A percentile compares a stretch with the other conserved stretches of the same genome.
These are phyloP conservation scores for Didymella keratinophila DNA, from an alignment of 2,329 filamentous ascomycete genomes.

Conservation along the genomic window DNA sequence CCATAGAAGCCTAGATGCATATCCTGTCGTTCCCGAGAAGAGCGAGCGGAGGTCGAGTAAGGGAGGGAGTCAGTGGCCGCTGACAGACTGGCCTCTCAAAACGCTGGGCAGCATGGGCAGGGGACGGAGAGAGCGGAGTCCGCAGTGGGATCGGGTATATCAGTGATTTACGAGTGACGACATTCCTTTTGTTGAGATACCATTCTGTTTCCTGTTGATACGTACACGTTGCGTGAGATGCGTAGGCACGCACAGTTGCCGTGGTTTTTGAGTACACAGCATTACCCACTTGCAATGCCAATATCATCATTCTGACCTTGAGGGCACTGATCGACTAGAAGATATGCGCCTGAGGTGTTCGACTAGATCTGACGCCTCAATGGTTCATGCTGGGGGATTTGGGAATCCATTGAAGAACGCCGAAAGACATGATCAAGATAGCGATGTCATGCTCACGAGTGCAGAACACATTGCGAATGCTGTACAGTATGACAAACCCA, in stretches of 20 bases:
- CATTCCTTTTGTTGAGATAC: slow-evolving; percentile 6
- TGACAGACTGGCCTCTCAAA: slow-evolving; percentile 27
- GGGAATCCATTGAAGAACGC: no score
- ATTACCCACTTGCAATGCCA: background rate
- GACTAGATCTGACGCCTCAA: no score
- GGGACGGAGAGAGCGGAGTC: slow-evolving; percentile 35
- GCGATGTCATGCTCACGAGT: no score
- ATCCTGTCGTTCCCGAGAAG: slow-evolving; percentile 27
- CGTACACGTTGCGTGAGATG: background rate
- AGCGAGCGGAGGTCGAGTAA: slow-evolving; percentile 15
- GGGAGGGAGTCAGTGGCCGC: slow-evolving; percentile 43
- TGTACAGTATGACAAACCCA: no score
- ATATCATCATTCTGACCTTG: background rate
- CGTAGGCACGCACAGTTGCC: background rate
- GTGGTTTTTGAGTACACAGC: slow-evolving; percentile 1
- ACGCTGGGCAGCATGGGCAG: slow-evolving; percentile 17
- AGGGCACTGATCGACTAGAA: no score
- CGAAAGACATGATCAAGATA: no score
- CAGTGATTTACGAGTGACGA: slow-evolving; percentile 18
- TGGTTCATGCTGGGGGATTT: no score
- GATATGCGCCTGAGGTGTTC: no score
- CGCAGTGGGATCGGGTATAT: slow-evolving; percentile 46
- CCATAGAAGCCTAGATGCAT: slow-evolving; percentile 37
- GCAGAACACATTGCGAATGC: no score
- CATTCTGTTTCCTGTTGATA: background rate